Evolutionary conservation across 106 monocot genomes (phyloP).

Genomic region (Alisma plantagoaquatica): DNA sequence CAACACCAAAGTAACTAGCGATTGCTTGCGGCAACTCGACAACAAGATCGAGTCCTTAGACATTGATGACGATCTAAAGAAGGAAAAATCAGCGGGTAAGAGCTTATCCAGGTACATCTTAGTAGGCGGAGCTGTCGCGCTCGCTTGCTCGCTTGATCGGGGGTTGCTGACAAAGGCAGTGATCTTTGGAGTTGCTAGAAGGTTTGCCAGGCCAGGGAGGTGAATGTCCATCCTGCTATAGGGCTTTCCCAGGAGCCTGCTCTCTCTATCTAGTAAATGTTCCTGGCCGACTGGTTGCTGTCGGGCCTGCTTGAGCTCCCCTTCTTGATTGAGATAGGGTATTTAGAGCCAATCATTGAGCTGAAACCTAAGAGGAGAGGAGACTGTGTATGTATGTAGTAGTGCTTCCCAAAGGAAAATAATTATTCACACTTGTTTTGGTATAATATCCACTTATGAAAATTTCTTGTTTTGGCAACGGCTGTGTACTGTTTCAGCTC

Average conservation of each 20-base stretch:
- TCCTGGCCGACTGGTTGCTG: slow-evolving; percentile 7
- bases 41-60: slow-evolving; percentile 7
- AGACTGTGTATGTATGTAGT: too few relatives aligned
- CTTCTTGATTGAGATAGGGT: too few relatives aligned
- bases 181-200: slow-evolving; percentile 70
- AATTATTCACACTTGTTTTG: too few relatives aligned
- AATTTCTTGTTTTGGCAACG: too few relatives aligned
- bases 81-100: slow-evolving; percentile 24
- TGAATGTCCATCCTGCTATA: slow-evolving; percentile 23
- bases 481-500: too few relatives aligned
- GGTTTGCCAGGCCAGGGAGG: slow-evolving; percentile 43
- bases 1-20: slow-evolving; percentile 34
- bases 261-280: neutral
- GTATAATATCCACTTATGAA: too few relatives aligned
- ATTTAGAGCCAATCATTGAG: too few relatives aligned
- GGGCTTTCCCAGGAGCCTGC: neutral
- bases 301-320: neutral
- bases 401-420: too few relatives aligned
- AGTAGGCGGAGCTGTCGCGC: slow-evolving; percentile 55
- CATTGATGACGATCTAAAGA: slow-evolving; percentile 16
- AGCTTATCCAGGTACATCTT: slow-evolving; percentile 40
- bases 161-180: slow-evolving; percentile 75
- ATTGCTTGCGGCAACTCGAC: slow-evolving; percentile 32
- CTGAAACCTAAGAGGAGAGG: too few relatives aligned
- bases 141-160: slow-evolving; percentile 56